Base-by-base conservation (phyloP, 2,329 filamentous ascomycete species). In the Penicillium italicum region DNA sequence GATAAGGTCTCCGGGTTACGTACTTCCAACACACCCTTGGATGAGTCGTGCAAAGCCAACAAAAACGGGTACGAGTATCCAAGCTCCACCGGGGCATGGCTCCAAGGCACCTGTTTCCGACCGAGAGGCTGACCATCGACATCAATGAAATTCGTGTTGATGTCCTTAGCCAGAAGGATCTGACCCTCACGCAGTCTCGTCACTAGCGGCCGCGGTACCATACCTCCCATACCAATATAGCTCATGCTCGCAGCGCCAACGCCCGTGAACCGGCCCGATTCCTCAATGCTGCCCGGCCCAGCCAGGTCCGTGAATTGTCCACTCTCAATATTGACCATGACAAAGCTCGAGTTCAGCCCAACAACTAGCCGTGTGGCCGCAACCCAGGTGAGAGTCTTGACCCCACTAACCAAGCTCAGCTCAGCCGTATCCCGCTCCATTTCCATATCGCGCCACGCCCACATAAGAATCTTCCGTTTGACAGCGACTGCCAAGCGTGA, bases 41-140 rank as follows among this genome's bases (percentile, higher is more conserved):
- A 82, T 0, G 91, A 85, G 8, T 91, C 80, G 69, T 96, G 91
- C 14, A 99, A 78, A 10, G 91, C 90, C 46, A 99, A 79, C 53
- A 99, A 86, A 70, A 97, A 99, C 0, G 94, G 94, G 71, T 99
- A 99, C 22, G 92, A 97, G 72, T 97, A 99, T 22, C 93, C 94
- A 56, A 99, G 87, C 53, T 88, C 88, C 66, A 97, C 92, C 1
- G 94, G 95, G 1, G 93, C 90, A 33, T 84, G 80, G 40, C 86
- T 84, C 94, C 94, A 99, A 1, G 91, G 91, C n/a, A 99, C 86
- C 70, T 97, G 92, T 53, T 88, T 82, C 73, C 90, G 90, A 42
- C 92, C 88, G 33, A 95, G 71, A 0, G 91, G 82, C 63, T 91
- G 92, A 5, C 92, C 94, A 30, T 91, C 82, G 11, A 88, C 84